Percentiles rank a stretch among this genome's conserved stretches.
phyloP scores from a whole-genome alignment of 2,329 filamentous ascomycete species.

The Annulohypoxylon truncatum region DNA sequence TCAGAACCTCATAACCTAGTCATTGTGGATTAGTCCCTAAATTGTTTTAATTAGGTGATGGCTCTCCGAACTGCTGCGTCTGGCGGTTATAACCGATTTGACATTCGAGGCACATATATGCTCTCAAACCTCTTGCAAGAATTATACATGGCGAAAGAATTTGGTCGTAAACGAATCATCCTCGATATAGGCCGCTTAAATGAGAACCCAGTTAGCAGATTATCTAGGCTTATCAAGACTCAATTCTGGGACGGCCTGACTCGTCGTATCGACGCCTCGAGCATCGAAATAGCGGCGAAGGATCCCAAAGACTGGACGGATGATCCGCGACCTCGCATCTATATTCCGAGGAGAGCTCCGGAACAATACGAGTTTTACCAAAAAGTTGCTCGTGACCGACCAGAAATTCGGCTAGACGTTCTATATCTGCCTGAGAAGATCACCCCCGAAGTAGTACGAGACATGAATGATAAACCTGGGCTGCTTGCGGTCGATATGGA shows the following conservation, averaged over 20 bases:
- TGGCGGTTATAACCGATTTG: slow-evolving; percentile 86
- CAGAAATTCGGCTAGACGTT: slow-evolving; percentile 89
- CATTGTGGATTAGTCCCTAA: slow-evolving; percentile 15
- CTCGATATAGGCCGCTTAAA: slow-evolving; percentile 91
- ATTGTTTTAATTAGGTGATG: slow-evolving; percentile 69
- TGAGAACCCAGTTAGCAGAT: slow-evolving; percentile 91
- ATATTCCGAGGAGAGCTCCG: slow-evolving; percentile 84
- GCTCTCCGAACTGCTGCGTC: slow-evolving; percentile 87
- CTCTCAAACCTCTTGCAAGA: slow-evolving; percentile 96
- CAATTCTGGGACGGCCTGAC: slow-evolving; percentile 95
- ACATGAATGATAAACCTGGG: slow-evolving; percentile 88
- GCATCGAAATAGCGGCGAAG: slow-evolving; percentile 84
- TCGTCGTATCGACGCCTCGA: slow-evolving; percentile 87
- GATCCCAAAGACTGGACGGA: slow-evolving; percentile 97
- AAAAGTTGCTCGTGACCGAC: slow-evolving; percentile 79
- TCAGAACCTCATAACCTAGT: slow-evolving; percentile 49
- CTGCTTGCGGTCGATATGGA: slow-evolving; percentile 92
- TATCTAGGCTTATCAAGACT: slow-evolving; percentile 86
- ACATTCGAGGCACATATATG: slow-evolving; percentile 96
- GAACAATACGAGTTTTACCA: slow-evolving; percentile 92
- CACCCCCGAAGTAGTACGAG: slow-evolving; percentile 82
- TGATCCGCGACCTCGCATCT: slow-evolving; percentile 90
- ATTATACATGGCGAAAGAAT: slow-evolving; percentile 90
- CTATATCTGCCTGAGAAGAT: slow-evolving; percentile 80
- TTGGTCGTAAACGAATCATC: slow-evolving; percentile 88